Evolutionary conservation across 1,139 yeast species (phyloP), one percentile per base, ranked within the genome.

Genomic region (Geotrichum histeridarum): DNA sequence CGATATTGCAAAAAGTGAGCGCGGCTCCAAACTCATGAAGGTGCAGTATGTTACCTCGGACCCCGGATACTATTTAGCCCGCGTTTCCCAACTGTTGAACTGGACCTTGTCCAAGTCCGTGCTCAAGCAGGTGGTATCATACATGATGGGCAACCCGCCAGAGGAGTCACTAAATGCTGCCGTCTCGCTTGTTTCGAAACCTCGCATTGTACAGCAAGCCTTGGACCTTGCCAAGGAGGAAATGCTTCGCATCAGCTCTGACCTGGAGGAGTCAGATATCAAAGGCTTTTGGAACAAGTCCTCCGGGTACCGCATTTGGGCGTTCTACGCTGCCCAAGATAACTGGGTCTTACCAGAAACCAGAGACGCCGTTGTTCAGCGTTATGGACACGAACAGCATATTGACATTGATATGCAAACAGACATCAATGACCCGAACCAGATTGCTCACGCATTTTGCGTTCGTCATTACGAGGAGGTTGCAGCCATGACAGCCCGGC

Each of bases 291-390:
- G 82, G 70, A 62, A 66, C 2, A 58, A 62, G 6, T 64, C 69
- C 17, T 39, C 54, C 1, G 59, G 59, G n/a, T 64, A 69, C 47
- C 67, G 68, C 35, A 70, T 80, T 14, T 83, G 87, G 87, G 64
- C 74, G 1, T 79, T 77, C 60, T 82, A 81, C 62, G 85, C 86
- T 1, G 67, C 67, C 14, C 62, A 67, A 14, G 90, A 84, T 65
- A 79, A 80, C 62, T 84, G 90, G 90, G 82, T 83, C 1, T 71
- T 73, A 54, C 75, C 78, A 53, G 67, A 64, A 27, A 76, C 85
- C 1, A 69, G 83, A 53, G 72, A 70, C 36, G 69, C 70, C 55
- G 66, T 82, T 15, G 62, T 77, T 37, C 56, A 68, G 4, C 66
- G 70, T 38, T 78, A 79, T 63, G 63, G 63, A 6, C 57, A 59